phyloP scores from a whole-genome alignment of 1,139 yeast genomes.

The Debaryomyces subglobosus region DNA sequence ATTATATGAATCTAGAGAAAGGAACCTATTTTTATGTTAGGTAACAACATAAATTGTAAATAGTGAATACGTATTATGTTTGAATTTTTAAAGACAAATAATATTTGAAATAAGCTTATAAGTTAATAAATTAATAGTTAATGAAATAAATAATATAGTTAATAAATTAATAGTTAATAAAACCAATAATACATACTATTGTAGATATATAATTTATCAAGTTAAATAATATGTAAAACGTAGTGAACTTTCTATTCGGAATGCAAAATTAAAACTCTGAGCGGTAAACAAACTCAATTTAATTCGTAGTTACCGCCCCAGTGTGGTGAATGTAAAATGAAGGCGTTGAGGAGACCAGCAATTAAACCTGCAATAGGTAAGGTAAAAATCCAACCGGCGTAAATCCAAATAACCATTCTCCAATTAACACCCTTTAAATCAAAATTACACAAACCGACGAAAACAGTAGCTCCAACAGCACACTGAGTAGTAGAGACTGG shows the following conservation, averaged over 20 bases:
- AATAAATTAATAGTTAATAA: neutral
- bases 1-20: neutral
- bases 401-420: conserved; percentile 77
- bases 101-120: neutral
- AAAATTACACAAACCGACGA: conserved; percentile 73
- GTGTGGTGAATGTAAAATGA: conserved; percentile 68
- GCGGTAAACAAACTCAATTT: neutral
- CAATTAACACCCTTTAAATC: conserved; percentile 70
- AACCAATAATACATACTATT: neutral
- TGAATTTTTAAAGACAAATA: neutral
- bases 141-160: too few species aligned
- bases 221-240: neutral
- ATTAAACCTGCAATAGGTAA: conserved; percentile 75
- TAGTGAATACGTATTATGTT: neutral
- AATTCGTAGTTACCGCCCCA: conserved; percentile 39
- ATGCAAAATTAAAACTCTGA: neutral
- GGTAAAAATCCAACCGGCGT: conserved; percentile 73
- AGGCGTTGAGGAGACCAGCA: conserved; percentile 68
- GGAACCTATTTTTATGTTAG: neutral
- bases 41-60: neutral
- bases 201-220: neutral
- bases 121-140: neutral
- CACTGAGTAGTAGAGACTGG: conserved; percentile 81
- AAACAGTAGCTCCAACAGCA: conserved; percentile 80
- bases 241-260: neutral